Evolutionary conservation across 768 basidiomycete species (phyloP).

Genomic region (Scleroderma bovista): DNA sequence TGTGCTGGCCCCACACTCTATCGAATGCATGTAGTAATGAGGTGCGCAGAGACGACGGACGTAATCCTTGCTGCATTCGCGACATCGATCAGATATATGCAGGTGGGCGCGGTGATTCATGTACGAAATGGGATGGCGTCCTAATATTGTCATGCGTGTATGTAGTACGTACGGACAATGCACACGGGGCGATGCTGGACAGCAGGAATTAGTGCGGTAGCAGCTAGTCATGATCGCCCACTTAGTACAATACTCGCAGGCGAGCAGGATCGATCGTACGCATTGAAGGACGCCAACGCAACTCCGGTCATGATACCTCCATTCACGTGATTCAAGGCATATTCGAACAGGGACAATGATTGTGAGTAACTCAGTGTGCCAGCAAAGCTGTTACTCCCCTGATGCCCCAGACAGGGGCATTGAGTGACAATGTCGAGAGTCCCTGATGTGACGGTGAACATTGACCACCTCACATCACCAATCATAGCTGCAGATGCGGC

Average conservation of each 20-base stretch:
- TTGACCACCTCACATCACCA: too few species aligned
- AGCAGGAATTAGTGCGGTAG: neutral
- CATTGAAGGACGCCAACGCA: too few species aligned
- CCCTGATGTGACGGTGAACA: neutral
- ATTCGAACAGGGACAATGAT: too few species aligned
- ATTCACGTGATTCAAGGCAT: too few species aligned
- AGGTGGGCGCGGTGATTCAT: neutral
- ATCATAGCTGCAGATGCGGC: too few species aligned
- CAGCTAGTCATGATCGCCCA: neutral
- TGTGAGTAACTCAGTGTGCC: too few species aligned
- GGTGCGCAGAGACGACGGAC: neutral
- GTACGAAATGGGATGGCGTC: neutral
- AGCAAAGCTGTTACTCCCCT: too few species aligned
- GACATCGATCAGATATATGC: neutral
- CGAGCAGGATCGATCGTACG: too few species aligned
- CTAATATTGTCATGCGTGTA: neutral
- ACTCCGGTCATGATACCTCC: too few species aligned
- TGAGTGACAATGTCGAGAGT: too few species aligned
- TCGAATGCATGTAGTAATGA: neutral
- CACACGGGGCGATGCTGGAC: neutral
- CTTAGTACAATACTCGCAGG: too few species aligned
- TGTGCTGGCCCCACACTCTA: neutral
- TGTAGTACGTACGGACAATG: neutral
- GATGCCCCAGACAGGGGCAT: too few species aligned
- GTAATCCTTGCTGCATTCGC: neutral